Evolutionary conservation across 2,329 filamentous ascomycete species (phyloP), one percentile per base, ranked within the genome.

Genomic region (Biscogniauxia mediterranea): DNA sequence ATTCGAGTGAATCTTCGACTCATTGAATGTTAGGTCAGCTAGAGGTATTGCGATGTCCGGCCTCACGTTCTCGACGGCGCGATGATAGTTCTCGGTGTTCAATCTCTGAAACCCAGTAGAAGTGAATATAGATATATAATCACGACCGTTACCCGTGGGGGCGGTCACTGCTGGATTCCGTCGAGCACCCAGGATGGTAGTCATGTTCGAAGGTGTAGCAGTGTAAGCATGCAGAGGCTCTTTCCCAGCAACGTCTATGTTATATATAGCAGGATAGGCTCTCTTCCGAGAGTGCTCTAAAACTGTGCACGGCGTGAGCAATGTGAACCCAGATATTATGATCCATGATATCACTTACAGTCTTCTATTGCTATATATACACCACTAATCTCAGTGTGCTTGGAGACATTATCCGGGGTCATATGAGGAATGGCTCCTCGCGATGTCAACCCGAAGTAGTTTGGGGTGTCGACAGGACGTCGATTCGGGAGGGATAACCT

Each of bases 331-430:
- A 38, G 13, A 61, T 51, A 53, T 9, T 13, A 28, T 7, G 26
- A n/a, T 5, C 7, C 9, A n/a, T 4, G 56, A n/a, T 20, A 5
- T 20, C 52, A 77, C 90, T 77, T 82, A 97, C 95, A 98, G 76
- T 99, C 95, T 81, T 99, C 95, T 26, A 98, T 79, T 0, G 90
- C 91, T 70, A 95, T 80, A 73, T 96, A 96, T 2, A 91, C 82
- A 25, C 90, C 90, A 26, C 80, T 79, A 61, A 96, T 81, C 5
- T 83, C 74, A 0, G 88, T 87, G 69, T 89, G 81, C 59, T 86
- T 88, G 50, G 78, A 75, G 66, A 95, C 81, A 63, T 90, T 90
- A 79, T 99, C 95, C 49, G 93, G 93, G 2, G 93, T 91, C 66
- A 99, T 78, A 78, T 99, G 95, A 56, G 95, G 93, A 42, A 98